Evolutionary conservation across 2,329 filamentous ascomycete species (phyloP).

Genomic region (Colletotrichum brevisporum): DNA sequence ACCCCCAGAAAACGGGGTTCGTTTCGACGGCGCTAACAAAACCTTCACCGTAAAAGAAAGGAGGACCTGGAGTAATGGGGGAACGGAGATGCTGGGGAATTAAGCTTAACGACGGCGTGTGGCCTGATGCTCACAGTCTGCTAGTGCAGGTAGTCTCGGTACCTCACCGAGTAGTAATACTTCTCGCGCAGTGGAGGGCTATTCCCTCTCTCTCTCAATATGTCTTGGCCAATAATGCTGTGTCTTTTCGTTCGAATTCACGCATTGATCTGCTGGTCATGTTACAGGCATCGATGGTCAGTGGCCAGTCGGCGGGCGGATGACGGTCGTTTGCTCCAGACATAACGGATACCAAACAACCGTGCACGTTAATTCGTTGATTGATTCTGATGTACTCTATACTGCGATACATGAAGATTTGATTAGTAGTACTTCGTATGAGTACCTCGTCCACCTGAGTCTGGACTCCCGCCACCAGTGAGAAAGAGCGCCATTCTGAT

Average conservation of each 20-base stretch:
- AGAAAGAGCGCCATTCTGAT: neutral
- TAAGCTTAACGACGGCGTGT: conserved; percentile 36
- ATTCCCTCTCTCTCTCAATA: neutral
- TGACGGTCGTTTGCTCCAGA: neutral
- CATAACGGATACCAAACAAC: too few relatives aligned
- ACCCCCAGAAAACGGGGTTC: conserved; percentile 15
- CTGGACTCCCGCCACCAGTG: neutral
- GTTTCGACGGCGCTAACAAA: neutral
- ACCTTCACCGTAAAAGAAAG: conserved; percentile 28
- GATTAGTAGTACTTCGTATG: too few relatives aligned
- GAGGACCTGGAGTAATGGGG: too few relatives aligned
- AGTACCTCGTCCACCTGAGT: neutral
- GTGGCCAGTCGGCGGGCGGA: neutral
- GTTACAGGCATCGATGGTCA: conserved; percentile 8
- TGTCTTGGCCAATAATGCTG: conserved; percentile 28
- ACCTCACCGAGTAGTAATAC: too few relatives aligned
- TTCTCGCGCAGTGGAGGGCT: neutral
- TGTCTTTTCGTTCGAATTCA: conserved; percentile 8
- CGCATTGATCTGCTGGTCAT: conserved; percentile 5
- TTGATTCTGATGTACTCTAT: too few relatives aligned
- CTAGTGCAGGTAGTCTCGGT: neutral
- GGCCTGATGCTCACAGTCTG: conserved; percentile 21
- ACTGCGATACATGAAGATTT: too few relatives aligned
- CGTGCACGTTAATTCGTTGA: too few relatives aligned
- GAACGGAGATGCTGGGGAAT: conserved; percentile 26